Percentiles rank a stretch among this genome's conserved stretches.
These are phyloP conservation scores for Penicillium sp. DNA, from an alignment of 2,329 filamentous ascomycete genomes.

Conservation along the genomic window DNA sequence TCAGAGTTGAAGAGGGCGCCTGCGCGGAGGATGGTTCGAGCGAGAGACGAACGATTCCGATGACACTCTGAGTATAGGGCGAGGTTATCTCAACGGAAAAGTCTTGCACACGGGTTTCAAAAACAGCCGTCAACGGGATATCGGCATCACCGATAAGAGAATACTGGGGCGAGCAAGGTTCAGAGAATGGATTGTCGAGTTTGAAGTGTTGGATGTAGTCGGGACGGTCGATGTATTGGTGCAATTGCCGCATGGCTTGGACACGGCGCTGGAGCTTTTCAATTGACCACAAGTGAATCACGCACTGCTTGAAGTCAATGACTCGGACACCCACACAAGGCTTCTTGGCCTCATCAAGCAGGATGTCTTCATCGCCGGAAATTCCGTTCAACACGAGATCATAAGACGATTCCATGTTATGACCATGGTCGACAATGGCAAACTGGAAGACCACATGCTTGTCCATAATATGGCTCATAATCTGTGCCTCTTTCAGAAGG, in stretches of 20 bases:
- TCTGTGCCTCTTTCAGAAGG: slow-evolving; percentile 88
- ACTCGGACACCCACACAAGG: slow-evolving; percentile 89
- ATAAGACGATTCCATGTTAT: slow-evolving; percentile 88
- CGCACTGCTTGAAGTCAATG: slow-evolving; percentile 80
- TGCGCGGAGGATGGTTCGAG: slow-evolving; percentile 91
- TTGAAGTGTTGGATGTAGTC: slow-evolving; percentile 93
- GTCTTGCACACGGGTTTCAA: slow-evolving; percentile 91
- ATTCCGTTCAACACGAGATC: slow-evolving; percentile 93
- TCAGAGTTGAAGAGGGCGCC: slow-evolving; percentile 85
- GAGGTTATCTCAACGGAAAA: slow-evolving; percentile 88
- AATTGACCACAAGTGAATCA: slow-evolving; percentile 90
- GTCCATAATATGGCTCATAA: slow-evolving; percentile 96
- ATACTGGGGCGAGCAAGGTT: slow-evolving; percentile 86
- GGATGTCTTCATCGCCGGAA: slow-evolving; percentile 77
- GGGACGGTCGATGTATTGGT: slow-evolving; percentile 92
- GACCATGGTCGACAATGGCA: slow-evolving; percentile 81
- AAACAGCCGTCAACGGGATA: slow-evolving; percentile 87
- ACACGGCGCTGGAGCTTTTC: slow-evolving; percentile 87
- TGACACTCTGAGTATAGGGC: slow-evolving; percentile 84
- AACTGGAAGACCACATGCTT: slow-evolving; percentile 95
- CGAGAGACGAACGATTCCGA: slow-evolving; percentile 86
- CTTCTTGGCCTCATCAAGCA: slow-evolving; percentile 76
- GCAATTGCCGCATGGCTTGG: slow-evolving; percentile 90
- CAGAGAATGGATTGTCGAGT: slow-evolving; percentile 88
- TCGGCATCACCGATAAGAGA: slow-evolving; percentile 91